Evolutionary conservation across 352 stramenopile genomes (phyloP), one percentile per base, ranked within the genome.

Genomic region (Globisporangium yorkense): DNA sequence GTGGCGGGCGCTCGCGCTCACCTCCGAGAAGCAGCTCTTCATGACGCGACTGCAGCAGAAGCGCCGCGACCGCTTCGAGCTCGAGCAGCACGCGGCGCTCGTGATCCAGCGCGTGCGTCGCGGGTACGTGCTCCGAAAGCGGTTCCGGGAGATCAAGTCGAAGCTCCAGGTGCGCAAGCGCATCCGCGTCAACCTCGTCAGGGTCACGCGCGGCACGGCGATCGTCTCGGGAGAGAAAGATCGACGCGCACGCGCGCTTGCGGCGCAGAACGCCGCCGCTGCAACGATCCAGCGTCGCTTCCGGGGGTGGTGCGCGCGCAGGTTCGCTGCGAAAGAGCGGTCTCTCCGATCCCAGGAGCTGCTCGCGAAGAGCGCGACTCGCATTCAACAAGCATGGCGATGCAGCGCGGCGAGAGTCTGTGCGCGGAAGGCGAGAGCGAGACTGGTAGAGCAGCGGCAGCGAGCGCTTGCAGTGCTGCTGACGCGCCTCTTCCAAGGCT

Each of bases 171-270:
- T 90, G 13, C 80, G 80, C 31, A 90, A 88, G 60, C 71, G 77
- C 15, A 85, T 90, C 15, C 77, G 76, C 24, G 58, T 62, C 5
- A 87, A 65, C 49, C 66, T 90, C 43, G 59, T 84, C 39, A 74
- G 80, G 33, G 77, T 90, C 33, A 84, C 76, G 3, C 77, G 74
- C 31, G 80, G 77, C 18, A 88, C 80, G 0, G 76, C 75, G 4
- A 77, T 90, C 37, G 77, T 90, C 10, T 57, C 79, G 0, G 76
- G 75, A 20, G 75, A 90, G 51, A 84, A 82, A 44, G 77, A 88
- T 15, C 66, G 77, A 10, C 66, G 67, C 0, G 54, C 67, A 4
- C 63, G 69, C 0, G 18, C 75, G 21, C 49, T 68, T 2, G 50
- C 33, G 3, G 59, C 62, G 20, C 68, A 75, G 1, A 68, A 57